Conservation (phyloP, 371 early-diverging fungal genomes). For the Blastocladiella emersonii region DNA sequence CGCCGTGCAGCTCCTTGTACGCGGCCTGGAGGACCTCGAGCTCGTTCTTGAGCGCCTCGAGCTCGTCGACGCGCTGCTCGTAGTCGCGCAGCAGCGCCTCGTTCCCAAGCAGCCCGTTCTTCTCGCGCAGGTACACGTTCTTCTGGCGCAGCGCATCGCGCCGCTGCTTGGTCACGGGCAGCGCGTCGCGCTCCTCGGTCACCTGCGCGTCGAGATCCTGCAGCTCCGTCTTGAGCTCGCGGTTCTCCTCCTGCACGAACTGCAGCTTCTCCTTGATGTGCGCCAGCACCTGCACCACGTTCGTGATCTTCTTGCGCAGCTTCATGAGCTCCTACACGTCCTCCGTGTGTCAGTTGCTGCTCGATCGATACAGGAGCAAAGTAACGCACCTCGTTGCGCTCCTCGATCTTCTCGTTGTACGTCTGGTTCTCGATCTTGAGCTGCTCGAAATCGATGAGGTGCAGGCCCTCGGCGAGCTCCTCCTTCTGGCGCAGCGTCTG, state of each 20-base stretch:
- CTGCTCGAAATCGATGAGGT: constrained; percentile 44
- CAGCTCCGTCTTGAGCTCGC: constrained; percentile 14
- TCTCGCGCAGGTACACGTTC: constrained; percentile 21
- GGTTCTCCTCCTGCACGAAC: constrained; percentile 26
- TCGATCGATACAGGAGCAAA: neutral
- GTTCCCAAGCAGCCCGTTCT: constrained; percentile 33
- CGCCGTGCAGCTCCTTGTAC: too few relatives aligned
- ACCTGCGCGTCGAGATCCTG: constrained; percentile 24
- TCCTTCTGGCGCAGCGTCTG: constrained; percentile 31
- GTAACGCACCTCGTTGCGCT: constrained; percentile 27
- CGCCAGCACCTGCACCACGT: constrained; percentile 35
- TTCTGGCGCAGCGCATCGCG: constrained; percentile 19
- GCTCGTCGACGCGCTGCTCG: constrained; percentile 33
- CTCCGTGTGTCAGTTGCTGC: too few relatives aligned
- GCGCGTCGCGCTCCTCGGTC: constrained; percentile 17
- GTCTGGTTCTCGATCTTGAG: constrained; percentile 42
- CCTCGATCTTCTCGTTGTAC: constrained; percentile 42
- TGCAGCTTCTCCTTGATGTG: constrained; percentile 41
- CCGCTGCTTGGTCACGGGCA: constrained; percentile 23
- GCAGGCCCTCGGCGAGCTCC: constrained; percentile 40
- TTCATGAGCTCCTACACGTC: constrained; percentile 26
- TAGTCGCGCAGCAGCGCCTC: constrained; percentile 25
- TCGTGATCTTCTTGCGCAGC: constrained; percentile 37
- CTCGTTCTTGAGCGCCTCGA: too few relatives aligned
- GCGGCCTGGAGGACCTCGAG: too few relatives aligned